Base-by-base conservation (phyloP, 495 filamentous ascomycete genomes). In the Diplogelasinospora grovesii region DNA sequence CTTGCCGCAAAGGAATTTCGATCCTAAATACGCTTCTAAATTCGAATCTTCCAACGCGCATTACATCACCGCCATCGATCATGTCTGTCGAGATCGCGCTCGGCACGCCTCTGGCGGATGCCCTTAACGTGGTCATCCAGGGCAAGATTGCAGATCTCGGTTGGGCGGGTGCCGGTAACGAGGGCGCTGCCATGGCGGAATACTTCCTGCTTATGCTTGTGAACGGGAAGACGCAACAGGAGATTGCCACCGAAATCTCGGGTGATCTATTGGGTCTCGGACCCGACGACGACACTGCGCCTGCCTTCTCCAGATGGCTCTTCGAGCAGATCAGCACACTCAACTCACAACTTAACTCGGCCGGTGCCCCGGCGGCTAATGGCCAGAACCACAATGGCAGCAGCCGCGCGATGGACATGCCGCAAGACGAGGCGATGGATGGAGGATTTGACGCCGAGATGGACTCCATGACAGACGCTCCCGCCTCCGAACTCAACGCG, bases 171-270 rank as follows among this genome's bases (percentile, higher is more conserved):
- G 84, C 82, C 28, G 82, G 79, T 42, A 71, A 75, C 46, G 86
- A 89, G 55, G 90, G 86, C 53, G 80, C 83, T 11, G 84, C 88
- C 9, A 73, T 98, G 42, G 82, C 86, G 28, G 92, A 98, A 64
- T 98, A 96, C 60, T 90, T 98, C 46, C 83, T 95, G 31, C 73
- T 95, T 39, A 97, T 96, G 90, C 75, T 98, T 21, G 86, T 83
- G 42, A 96, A 96, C 60, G 86, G 89, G 42, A 95, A 95, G 64
- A 85, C 82, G 5, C 81, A 92, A 56, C 78, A 86, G 30, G 82
- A 95, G 52, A 88, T 97, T 47, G 85, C 89, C 3, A 75, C 78
- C 20, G 92, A 98, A 57, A 79, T 97, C 9, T 82, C 88, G 7
- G 85, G 83, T 43, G 93, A 98, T 51, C 76, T 97, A 27, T 76